phyloP scores from a whole-genome alignment of 805 yeast species.

The Torulaspora maleeae region DNA sequence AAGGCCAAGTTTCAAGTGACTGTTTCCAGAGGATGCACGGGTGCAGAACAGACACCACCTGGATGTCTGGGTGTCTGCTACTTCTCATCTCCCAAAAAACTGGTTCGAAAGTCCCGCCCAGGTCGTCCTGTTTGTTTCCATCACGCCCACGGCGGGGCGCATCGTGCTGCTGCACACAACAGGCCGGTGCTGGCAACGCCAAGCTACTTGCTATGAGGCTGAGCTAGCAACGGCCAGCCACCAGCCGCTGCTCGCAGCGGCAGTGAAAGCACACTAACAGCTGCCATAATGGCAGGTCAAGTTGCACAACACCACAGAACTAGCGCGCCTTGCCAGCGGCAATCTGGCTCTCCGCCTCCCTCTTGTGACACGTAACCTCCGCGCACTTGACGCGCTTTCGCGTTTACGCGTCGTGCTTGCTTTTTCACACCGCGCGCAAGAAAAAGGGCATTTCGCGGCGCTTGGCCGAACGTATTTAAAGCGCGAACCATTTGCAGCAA shows the following conservation, averaged over 20 bases:
- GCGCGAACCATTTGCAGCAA: constrained; percentile 13
- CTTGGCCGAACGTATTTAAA: constrained; percentile 7
- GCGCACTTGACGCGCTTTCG: constrained; percentile 2
- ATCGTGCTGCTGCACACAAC: background rate
- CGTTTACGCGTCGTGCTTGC: constrained; percentile 3
- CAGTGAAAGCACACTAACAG: too few species aligned
- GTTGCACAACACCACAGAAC: too few species aligned
- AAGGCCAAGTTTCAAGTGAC: background rate
- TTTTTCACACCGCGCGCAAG: constrained; percentile 2
- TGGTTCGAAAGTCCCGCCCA: background rate
- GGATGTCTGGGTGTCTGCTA: background rate
- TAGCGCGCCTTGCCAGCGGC: background rate
- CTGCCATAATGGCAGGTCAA: too few species aligned
- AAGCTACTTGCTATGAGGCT: too few species aligned
- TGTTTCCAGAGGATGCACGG: background rate
- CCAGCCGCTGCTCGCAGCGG: too few species aligned
- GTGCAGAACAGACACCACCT: background rate
- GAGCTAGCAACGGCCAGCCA: too few species aligned
- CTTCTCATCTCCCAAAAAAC: background rate
- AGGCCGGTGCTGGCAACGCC: background rate
- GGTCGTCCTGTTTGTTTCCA: background rate
- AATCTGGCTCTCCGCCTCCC: background rate
- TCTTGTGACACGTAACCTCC: background rate
- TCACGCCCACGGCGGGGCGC: background rate
- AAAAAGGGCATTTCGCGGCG: background rate